Evolutionary conservation across 176 grass and related monocot species (phyloP).

Genomic region (Themeda triandra): DNA sequence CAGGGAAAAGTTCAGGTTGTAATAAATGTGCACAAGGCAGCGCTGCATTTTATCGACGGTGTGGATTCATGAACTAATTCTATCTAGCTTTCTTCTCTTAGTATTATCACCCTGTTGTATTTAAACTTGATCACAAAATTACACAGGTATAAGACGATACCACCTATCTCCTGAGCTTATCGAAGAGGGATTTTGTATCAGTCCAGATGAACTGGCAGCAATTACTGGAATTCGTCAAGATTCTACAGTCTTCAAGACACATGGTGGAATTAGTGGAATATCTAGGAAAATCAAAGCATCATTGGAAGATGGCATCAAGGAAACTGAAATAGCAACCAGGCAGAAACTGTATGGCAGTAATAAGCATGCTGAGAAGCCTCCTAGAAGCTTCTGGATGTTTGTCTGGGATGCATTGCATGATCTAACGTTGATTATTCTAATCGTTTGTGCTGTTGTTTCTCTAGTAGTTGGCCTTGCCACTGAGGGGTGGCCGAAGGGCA

Average conservation of each 20-base stretch:
- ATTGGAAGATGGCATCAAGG: constrained; percentile 52
- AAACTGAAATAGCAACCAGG: constrained; percentile 50
- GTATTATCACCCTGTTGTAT: neutral
- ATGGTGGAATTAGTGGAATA: constrained; percentile 61
- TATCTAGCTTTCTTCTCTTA: constrained; percentile 5
- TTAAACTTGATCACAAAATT: constrained; percentile 16
- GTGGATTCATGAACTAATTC: neutral
- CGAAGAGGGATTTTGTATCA: constrained; percentile 65
- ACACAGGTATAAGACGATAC: constrained; percentile 45
- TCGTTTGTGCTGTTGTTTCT: constrained; percentile 75
- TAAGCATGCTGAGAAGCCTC: constrained; percentile 56
- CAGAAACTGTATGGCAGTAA: constrained; percentile 72
- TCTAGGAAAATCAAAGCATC: constrained; percentile 65
- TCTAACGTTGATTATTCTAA: constrained; percentile 74
- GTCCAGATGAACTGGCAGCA: constrained; percentile 77
- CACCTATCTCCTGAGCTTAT: constrained; percentile 48
- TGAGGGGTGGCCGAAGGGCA: constrained; percentile 86
- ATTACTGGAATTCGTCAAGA: constrained; percentile 46
- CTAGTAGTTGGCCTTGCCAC: constrained; percentile 65
- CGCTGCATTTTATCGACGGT: constrained; percentile 74
- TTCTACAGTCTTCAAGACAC: constrained; percentile 36
- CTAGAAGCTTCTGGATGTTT: constrained; percentile 88
- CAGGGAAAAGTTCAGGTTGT: constrained; percentile 72
- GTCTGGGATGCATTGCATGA: constrained; percentile 94
- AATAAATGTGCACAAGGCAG: constrained; percentile 70